Percentiles rank a stretch among this genome's conserved stretches.
Conservation (phyloP, 169 alveolate species). For the Plasmodium billcollinsi region DNA sequence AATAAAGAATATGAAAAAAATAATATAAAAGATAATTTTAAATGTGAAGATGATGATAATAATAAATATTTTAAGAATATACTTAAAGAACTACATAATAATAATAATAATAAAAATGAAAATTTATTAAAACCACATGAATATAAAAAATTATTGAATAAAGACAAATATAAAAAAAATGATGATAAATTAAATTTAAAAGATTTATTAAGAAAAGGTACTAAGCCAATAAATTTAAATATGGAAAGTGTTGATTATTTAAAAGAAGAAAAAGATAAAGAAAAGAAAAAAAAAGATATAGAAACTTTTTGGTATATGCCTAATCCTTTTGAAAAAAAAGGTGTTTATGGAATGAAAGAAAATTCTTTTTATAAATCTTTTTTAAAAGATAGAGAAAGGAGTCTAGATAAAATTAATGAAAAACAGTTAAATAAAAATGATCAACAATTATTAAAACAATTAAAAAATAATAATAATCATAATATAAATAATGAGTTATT, state of each 20-base stretch:
- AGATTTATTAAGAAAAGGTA: constrained; percentile 10
- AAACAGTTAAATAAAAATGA: constrained; percentile 67
- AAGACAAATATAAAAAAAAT: constrained; percentile 4
- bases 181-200: constrained; percentile 66
- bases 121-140: constrained; percentile 55
- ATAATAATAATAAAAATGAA: background rate
- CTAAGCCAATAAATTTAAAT: constrained; percentile 19
- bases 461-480: constrained; percentile 12
- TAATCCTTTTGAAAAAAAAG: constrained; percentile 75
- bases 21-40: background rate
- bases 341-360: constrained; percentile 76
- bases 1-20: background rate
- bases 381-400: constrained; percentile 69
- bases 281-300: constrained; percentile 65
- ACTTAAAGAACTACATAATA: background rate
- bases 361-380: constrained; percentile 66
- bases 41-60: background rate
- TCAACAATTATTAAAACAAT: constrained; percentile 27
- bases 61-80: background rate
- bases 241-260: constrained; percentile 7
- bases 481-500: constrained; percentile 25
- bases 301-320: constrained; percentile 77
- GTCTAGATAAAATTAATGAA: constrained; percentile 31
- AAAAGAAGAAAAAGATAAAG: constrained; percentile 50
- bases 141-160: constrained; percentile 57